These are phyloP conservation scores for Fistulifera solaris DNA, from an alignment of 108 stramenopile genomes.

Conservation along the genomic window DNA sequence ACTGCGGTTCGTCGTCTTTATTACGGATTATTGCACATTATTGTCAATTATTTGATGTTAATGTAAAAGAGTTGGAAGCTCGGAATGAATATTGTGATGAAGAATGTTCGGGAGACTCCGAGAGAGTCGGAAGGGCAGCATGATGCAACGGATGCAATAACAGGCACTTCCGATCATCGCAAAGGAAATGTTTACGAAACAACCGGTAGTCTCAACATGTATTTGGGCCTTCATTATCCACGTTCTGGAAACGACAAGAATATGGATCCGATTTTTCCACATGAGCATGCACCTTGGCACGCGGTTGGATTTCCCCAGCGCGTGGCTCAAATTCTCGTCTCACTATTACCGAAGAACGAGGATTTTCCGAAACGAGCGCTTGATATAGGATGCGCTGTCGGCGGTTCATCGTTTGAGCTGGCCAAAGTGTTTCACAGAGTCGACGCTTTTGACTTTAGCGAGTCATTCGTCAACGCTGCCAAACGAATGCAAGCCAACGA, in stretches of 20 bases:
- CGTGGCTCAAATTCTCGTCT: conserved; percentile 38
- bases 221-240: conserved; percentile 72
- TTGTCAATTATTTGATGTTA: too few relatives aligned
- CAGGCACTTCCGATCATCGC: too few relatives aligned
- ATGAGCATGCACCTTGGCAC: conserved; percentile 45
- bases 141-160: too few relatives aligned
- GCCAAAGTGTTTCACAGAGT: conserved; percentile 79
- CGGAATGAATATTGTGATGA: too few relatives aligned
- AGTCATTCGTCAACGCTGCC: conserved; percentile 70
- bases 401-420: conserved; percentile 82
- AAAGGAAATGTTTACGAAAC: conserved; percentile 64
- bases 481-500: conserved; percentile 58
- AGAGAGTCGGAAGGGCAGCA: too few relatives aligned
- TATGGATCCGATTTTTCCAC: conserved; percentile 45
- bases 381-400: conserved; percentile 91
- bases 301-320: conserved; percentile 66
- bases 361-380: conserved; percentile 43
- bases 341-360: conserved; percentile 43
- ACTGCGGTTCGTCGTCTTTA: too few relatives aligned
- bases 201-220: conserved; percentile 55
- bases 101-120: too few relatives aligned
- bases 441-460: conserved; percentile 84
- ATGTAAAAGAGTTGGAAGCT: too few relatives aligned
- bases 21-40: too few relatives aligned
- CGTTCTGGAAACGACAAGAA: conserved; percentile 38